phyloP scores from a whole-genome alignment of 352 stramenopile species.

The Peronospora destructor region DNA sequence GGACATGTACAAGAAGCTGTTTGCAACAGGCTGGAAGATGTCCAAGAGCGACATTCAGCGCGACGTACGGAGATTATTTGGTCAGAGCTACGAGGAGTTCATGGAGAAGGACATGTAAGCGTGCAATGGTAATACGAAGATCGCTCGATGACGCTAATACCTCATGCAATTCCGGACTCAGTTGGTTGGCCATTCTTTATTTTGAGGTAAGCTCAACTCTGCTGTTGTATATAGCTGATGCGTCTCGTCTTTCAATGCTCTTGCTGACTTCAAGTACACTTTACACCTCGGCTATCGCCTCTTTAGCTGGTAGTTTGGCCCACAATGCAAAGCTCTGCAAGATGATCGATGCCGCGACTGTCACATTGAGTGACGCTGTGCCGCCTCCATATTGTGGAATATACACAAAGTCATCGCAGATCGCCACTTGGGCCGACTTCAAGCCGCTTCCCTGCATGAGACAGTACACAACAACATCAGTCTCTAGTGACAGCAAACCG shows the following conservation, averaged over 20 bases:
- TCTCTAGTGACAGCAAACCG: slow-evolving; percentile 4
- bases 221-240: neutral
- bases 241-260: too few relatives aligned
- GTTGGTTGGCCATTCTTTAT: too few relatives aligned
- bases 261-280: too few relatives aligned
- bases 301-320: slow-evolving; percentile 35
- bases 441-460: slow-evolving; percentile 79
- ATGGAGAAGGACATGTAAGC: slow-evolving; percentile 64
- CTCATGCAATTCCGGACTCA: too few relatives aligned
- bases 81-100: slow-evolving; percentile 89
- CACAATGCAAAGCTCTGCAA: slow-evolving; percentile 88
- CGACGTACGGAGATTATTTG: slow-evolving; percentile 78
- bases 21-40: slow-evolving; percentile 78
- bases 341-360: slow-evolving; percentile 90
- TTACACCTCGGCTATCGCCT: neutral
- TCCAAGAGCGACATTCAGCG: slow-evolving; percentile 78
- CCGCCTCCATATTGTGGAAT: slow-evolving; percentile 93
- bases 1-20: slow-evolving; percentile 86
- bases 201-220: neutral
- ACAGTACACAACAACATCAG: slow-evolving; percentile 4
- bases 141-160: too few relatives aligned
- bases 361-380: slow-evolving; percentile 94
- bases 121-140: neutral
- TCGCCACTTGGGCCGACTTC: slow-evolving; percentile 83
- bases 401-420: slow-evolving; percentile 91